These are phyloP conservation scores for Lactarius indigo DNA, from an alignment of 768 basidiomycete genomes.

Conservation along the genomic window DNA sequence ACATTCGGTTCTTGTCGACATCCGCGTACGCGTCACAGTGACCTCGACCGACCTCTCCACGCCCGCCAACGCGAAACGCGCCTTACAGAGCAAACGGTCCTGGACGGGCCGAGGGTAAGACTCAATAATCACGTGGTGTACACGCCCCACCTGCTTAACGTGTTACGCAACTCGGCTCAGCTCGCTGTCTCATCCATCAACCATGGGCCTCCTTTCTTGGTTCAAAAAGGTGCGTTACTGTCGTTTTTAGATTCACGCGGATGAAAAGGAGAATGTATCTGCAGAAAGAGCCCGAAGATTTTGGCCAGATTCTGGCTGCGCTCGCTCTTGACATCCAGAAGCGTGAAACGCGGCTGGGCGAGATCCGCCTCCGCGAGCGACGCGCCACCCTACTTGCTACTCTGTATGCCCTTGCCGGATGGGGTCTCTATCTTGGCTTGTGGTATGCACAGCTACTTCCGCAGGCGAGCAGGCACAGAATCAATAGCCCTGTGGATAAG, in stretches of 20 bases:
- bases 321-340: constrained; percentile 69
- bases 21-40: constrained; percentile 2
- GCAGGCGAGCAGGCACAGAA: constrained; percentile 32
- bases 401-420: constrained; percentile 68
- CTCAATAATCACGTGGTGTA: neutral
- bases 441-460: constrained; percentile 69
- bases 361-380: constrained; percentile 82
- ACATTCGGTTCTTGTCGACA: constrained; percentile 23
- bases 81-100: neutral
- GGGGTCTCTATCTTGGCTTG: constrained; percentile 67
- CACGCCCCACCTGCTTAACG: neutral
- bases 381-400: constrained; percentile 74
- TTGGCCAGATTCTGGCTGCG: constrained; percentile 65
- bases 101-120: neutral
- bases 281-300: constrained; percentile 65
- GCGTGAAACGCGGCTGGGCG: constrained; percentile 69
- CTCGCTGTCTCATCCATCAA: neutral
- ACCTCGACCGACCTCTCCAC: neutral
- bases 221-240: constrained; percentile 26
- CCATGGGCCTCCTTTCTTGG: constrained; percentile 27
- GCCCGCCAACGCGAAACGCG: neutral
- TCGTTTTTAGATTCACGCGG: neutral
- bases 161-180: neutral
- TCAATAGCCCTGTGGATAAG: constrained; percentile 37
- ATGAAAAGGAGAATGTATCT: neutral